These are phyloP conservation scores for Pachyrhizus erosus DNA, from an alignment of 306 rosid genomes.

Conservation along the genomic window DNA sequence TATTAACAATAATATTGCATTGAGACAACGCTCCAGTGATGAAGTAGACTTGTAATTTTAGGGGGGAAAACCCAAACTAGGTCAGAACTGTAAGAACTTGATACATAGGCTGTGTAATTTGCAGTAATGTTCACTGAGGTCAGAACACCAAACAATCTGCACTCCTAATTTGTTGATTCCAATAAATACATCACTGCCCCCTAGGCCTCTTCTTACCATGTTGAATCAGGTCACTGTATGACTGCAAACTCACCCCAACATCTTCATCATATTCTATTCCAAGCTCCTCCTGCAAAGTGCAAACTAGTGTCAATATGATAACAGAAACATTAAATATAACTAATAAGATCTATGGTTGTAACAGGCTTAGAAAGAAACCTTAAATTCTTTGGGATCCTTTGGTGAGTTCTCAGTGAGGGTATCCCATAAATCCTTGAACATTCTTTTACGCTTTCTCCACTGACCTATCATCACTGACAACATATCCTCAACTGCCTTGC, in stretches of 20 bases:
- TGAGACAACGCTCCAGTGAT: conserved; percentile 30
- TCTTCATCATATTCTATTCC: conserved; percentile 86
- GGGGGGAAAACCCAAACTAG: conserved; percentile 22
- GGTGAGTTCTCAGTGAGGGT: conserved; percentile 88
- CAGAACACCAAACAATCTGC: conserved; percentile 38
- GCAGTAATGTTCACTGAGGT: conserved; percentile 28
- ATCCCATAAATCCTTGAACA: conserved; percentile 93
- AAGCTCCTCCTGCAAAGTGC: conserved; percentile 79
- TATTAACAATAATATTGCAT: conserved; percentile 40
- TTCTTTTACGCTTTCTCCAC: conserved; percentile 94
- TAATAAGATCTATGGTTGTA: neutral
- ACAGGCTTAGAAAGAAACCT: conserved; percentile 51
- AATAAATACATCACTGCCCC: conserved; percentile 52
- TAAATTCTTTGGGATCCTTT: conserved; percentile 84
- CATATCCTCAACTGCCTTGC: conserved; percentile 62
- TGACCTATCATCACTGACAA: conserved; percentile 63
- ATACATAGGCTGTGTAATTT: conserved; percentile 33
- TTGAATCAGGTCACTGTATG: conserved; percentile 66
- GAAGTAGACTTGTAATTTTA: conserved; percentile 4
- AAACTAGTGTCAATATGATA: conserved; percentile 17
- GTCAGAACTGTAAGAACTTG: conserved; percentile 10
- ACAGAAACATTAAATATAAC: conserved; percentile 8
- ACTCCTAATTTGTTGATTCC: conserved; percentile 25
- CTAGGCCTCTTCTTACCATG: conserved; percentile 67
- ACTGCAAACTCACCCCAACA: conserved; percentile 75